Evolutionary conservation across 768 basidiomycete species (phyloP).

Genomic region (Imleria badia): DNA sequence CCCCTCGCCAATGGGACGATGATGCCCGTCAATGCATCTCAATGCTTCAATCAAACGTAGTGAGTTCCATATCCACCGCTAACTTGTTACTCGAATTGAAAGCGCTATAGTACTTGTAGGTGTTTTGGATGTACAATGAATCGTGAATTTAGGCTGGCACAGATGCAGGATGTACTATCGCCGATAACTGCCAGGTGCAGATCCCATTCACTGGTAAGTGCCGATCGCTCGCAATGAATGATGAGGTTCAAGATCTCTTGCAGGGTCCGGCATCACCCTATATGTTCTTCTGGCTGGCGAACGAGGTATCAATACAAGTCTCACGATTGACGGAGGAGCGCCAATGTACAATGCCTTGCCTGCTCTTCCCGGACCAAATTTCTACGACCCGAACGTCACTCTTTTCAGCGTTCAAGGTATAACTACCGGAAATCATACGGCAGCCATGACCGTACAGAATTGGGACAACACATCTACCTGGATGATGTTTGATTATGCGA

Average conservation of each 20-base stretch:
- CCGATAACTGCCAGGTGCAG: slow-evolving; percentile 15
- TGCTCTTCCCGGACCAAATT: slow-evolving; percentile 13
- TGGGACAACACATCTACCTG: slow-evolving; percentile 15
- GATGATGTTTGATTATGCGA: slow-evolving; percentile 21
- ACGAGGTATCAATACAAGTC: slow-evolving; percentile 15
- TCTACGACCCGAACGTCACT: slow-evolving; percentile 11
- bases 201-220: slow-evolving; percentile 14
- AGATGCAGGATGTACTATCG: slow-evolving; percentile 11
- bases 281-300: slow-evolving; percentile 20
- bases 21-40: slow-evolving; percentile 14
- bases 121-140: background rate
- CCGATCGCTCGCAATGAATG: background rate
- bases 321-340: slow-evolving; percentile 11
- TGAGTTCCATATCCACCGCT: background rate
- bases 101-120: slow-evolving; percentile 11
- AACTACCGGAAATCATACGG: slow-evolving; percentile 14
- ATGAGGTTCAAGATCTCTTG: background rate
- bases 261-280: slow-evolving; percentile 20
- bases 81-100: background rate
- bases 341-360: slow-evolving; percentile 7
- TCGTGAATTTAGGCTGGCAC: background rate
- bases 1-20: slow-evolving; percentile 5
- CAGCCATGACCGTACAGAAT: slow-evolving; percentile 8
- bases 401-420: slow-evolving; percentile 16
- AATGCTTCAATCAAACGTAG: slow-evolving; percentile 17